Conservation (phyloP, 2,329 filamentous ascomycete species). For the Ophiostoma sp. region DNA sequence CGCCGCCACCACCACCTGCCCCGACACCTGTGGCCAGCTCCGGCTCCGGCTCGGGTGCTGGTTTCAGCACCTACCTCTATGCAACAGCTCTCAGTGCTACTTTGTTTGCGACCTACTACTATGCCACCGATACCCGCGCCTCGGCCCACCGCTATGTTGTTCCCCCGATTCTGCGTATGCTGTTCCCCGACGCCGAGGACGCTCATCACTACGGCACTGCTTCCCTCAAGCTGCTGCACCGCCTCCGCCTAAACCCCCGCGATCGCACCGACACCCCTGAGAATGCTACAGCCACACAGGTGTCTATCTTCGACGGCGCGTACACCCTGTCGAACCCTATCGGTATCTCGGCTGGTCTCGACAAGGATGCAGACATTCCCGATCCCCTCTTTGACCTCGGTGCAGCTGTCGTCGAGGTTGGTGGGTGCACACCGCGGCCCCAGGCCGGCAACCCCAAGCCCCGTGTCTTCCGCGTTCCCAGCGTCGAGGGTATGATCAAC, state of each 20-base stretch:
- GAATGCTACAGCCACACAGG: slow-evolving; percentile 37
- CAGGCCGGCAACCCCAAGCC: slow-evolving; percentile 85
- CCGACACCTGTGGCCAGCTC: not conserved
- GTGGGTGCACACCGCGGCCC: slow-evolving; percentile 79
- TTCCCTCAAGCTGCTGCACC: slow-evolving; percentile 65
- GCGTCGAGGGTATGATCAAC: slow-evolving; percentile 84
- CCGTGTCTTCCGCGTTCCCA: slow-evolving; percentile 79
- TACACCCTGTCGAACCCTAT: slow-evolving; percentile 76
- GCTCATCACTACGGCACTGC: slow-evolving; percentile 78
- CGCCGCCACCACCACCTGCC: slow-evolving; percentile 4
- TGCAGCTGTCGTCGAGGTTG: slow-evolving; percentile 82
- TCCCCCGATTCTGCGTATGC: slow-evolving; percentile 58
- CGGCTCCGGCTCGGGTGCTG: slow-evolving; percentile 22
- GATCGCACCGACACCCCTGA: slow-evolving; percentile 56
- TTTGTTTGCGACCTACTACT: slow-evolving; percentile 53
- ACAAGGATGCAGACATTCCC: slow-evolving; percentile 88
- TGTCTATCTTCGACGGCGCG: slow-evolving; percentile 59
- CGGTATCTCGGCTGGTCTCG: slow-evolving; percentile 89
- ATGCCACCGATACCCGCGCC: slow-evolving; percentile 68
- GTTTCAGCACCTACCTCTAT: slow-evolving; percentile 38
- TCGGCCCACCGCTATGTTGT: slow-evolving; percentile 63
- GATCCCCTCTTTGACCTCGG: slow-evolving; percentile 80
- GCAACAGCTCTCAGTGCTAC: slow-evolving; percentile 39
- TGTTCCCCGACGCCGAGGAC: slow-evolving; percentile 76
- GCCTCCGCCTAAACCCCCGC: slow-evolving; percentile 70